Evolutionary conservation across 345 rosid species (phyloP).

Genomic region (Aquilaria malaccensis): DNA sequence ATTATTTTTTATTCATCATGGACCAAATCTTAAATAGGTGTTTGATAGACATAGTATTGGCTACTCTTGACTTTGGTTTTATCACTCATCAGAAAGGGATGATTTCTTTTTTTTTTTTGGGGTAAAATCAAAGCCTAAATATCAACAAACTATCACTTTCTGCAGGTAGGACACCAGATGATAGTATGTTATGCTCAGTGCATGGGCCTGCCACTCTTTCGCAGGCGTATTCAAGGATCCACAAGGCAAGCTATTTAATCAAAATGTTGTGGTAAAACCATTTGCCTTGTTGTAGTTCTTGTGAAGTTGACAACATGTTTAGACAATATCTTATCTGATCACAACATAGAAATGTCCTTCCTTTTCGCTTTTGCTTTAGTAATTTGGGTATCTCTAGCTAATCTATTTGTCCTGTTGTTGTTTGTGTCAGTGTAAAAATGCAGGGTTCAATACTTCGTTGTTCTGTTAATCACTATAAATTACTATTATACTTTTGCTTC

Average conservation of each 20-base stretch:
- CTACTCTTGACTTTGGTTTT: no score
- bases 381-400: not conserved
- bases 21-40: not conserved
- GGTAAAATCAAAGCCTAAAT: not conserved
- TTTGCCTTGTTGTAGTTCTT: conserved; percentile 8
- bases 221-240: conserved; percentile 78
- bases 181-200: conserved; percentile 81
- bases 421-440: not conserved
- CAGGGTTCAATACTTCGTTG: not conserved
- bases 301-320: not conserved
- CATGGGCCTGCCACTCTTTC: conserved; percentile 79
- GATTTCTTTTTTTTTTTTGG: no score
- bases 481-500: no score
- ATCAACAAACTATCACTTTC: conserved; percentile 5
- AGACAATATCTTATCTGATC: not conserved
- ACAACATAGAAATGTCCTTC: not conserved
- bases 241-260: conserved; percentile 51
- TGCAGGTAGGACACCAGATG: conserved; percentile 91
- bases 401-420: not conserved
- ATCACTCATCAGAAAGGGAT: no score
- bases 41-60: not conserved
- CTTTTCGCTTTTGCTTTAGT: not conserved
- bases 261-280: conserved; percentile 16
- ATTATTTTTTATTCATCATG: no score
- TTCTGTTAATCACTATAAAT: no score